Percentiles rank a stretch among this genome's conserved stretches.
Evolutionary conservation across 176 grass and related monocot genomes (phyloP).

Genomic region (Saccharum spontaneum): DNA sequence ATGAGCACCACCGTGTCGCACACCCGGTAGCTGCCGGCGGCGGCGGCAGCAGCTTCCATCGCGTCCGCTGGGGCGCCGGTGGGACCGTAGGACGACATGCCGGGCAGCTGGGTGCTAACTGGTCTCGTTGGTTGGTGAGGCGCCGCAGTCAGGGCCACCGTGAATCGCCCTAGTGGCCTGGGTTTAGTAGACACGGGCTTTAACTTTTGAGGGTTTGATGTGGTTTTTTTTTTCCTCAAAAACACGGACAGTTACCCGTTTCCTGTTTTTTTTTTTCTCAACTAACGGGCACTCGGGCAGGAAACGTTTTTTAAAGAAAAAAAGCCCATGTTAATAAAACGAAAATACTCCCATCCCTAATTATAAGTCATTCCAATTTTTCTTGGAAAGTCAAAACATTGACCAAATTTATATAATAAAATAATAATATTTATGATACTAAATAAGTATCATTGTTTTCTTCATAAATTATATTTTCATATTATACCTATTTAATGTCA

Average conservation of each 20-base stretch:
- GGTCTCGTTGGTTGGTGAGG: conserved; percentile 13
- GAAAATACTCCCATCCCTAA: no score
- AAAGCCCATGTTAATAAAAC: no score
- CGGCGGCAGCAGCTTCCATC: neutral
- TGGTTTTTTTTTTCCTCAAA: neutral
- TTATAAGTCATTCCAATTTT: no score
- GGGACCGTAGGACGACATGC: conserved; percentile 15
- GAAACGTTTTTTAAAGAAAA: no score
- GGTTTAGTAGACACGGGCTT: conserved; percentile 17
- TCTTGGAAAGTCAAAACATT: no score
- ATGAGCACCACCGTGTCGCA: conserved; percentile 43
- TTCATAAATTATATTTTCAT: no score
- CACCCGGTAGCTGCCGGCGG: neutral
- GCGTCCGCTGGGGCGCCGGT: neutral
- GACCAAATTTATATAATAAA: no score
- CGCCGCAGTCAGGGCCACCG: conserved; percentile 1
- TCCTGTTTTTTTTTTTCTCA: neutral
- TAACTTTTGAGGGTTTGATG: neutral
- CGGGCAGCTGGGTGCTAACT: neutral
- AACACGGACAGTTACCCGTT: neutral
- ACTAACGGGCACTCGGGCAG: no score
- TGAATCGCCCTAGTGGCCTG: neutral
- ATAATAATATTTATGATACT: no score
- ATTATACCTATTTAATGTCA: no score
- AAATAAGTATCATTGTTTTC: no score